Base-by-base conservation (phyloP, 441 rosid species). In the Flueggea neowawraea region DNA sequence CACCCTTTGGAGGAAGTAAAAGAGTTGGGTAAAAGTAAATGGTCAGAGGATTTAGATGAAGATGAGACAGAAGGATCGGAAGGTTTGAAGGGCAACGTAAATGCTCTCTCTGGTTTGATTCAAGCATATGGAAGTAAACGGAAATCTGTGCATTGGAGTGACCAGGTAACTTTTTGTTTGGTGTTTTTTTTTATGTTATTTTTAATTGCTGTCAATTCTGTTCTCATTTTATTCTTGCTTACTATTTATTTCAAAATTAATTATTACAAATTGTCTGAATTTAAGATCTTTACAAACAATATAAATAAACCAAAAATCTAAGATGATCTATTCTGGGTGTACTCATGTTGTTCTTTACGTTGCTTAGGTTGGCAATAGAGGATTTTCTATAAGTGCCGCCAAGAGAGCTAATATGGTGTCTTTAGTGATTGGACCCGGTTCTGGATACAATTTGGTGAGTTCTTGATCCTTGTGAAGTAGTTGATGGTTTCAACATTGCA, bases 401-500 rank as follows among this genome's bases (percentile, higher is more conserved):
- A 86, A 84, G 84, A 82, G 75, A 73, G 78, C 85, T 55, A 85
- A 77, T 60, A 67, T 66, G 69, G 57, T 64, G 31, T 88, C 95
- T 39, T 73, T 93, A 73, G 87, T 85, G 50, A 93, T 93, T 75
- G 98, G 98, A 67, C 92, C 92, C 0, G 98, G 98, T 63, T 81
- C 91, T 36, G 98, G 98, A 71, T 93, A 93, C 73, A 90, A 93
- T 76, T 67, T 81, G 97, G 94, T 91, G 54, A 73, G 88, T 81
- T 61, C 49, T 4, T 58, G 31, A n/a, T 5, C 31, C 14, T 53
- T 65, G 50, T 47, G 0, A 1, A 47, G 50, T 47, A 47, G 5
- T 14, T 10, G 14, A 47, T 10, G 9, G 4, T 11, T 9, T 47
- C 50, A 11, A 10, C 4, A 45, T 45, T 45, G 14, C 12, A 41